Conservation (phyloP, 2,329 filamentous ascomycete species). For the Chaetomiaceae sp. region DNA sequence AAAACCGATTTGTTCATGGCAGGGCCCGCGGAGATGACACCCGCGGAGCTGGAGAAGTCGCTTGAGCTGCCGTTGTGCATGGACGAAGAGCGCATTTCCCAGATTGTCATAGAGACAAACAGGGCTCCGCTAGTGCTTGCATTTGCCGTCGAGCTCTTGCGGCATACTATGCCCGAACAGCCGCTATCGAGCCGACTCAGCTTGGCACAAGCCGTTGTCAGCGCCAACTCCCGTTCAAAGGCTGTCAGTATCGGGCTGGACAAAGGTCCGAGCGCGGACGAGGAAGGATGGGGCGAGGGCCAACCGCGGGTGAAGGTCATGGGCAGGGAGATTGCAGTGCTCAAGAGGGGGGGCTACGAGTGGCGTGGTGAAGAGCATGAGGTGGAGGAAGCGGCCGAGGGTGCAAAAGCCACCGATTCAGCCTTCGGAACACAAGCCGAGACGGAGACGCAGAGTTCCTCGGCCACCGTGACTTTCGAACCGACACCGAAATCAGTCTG, state of each 20-base stretch:
- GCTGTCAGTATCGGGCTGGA: constrained; percentile 70
- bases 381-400: constrained; percentile 15
- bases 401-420: not conserved
- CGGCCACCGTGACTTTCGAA: constrained; percentile 11
- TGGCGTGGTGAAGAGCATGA: constrained; percentile 41
- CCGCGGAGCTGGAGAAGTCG: constrained; percentile 56
- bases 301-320: constrained; percentile 68
- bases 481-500: constrained; percentile 30
- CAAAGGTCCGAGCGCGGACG: constrained; percentile 56
- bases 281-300: constrained; percentile 67
- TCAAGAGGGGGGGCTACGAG: constrained; percentile 72
- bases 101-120: constrained; percentile 62
- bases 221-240: constrained; percentile 71
- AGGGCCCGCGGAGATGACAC: constrained; percentile 33
- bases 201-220: constrained; percentile 76
- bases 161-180: constrained; percentile 79
- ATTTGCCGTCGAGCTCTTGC: constrained; percentile 67
- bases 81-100: constrained; percentile 54
- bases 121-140: constrained; percentile 76
- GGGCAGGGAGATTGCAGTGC: constrained; percentile 65
- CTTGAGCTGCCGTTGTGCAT: constrained; percentile 52
- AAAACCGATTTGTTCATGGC: constrained; percentile 28
- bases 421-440: constrained; percentile 13
- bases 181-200: constrained; percentile 78
- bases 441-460: constrained; percentile 17